These are phyloP conservation scores for Psilocybe cubensis DNA, from an alignment of 768 basidiomycete species.

Conservation along the genomic window DNA sequence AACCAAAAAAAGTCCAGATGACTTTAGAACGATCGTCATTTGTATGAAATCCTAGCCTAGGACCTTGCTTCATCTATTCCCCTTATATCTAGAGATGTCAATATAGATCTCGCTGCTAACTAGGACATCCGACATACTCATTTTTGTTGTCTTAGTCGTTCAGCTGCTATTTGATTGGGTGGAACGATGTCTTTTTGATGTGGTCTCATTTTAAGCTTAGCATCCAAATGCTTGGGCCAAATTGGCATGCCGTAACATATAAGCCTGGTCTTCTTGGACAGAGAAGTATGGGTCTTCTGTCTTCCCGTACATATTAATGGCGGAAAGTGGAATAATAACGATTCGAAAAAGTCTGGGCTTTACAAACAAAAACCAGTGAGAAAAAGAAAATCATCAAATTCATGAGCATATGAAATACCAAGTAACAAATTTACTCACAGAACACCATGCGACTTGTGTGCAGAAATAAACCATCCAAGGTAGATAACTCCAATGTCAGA, in stretches of 20 bases:
- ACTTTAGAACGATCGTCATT: not conserved
- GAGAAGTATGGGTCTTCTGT: not conserved
- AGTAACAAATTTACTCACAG: not conserved
- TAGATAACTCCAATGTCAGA: not conserved
- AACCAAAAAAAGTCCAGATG: not conserved
- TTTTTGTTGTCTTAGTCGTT: not conserved
- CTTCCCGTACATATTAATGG: not conserved
- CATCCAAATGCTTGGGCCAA: not conserved
- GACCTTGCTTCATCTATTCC: not conserved
- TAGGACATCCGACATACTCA: not conserved
- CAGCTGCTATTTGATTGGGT: not conserved
- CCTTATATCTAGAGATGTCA: not conserved
- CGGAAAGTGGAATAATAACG: not conserved
- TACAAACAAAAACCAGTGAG: not conserved
- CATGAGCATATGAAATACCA: not conserved
- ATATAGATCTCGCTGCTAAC: not conserved
- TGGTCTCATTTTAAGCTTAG: not conserved
- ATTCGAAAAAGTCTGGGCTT: not conserved
- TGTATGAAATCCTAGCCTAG: not conserved
- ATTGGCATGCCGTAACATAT: not conserved
- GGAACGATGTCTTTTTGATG: not conserved
- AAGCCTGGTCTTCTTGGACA: not conserved
- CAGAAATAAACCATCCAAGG: not conserved
- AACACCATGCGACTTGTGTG: not conserved
- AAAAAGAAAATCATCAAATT: not conserved